phyloP scores from a whole-genome alignment of 2,329 filamentous ascomycete species.

The Curvularia sp. region DNA sequence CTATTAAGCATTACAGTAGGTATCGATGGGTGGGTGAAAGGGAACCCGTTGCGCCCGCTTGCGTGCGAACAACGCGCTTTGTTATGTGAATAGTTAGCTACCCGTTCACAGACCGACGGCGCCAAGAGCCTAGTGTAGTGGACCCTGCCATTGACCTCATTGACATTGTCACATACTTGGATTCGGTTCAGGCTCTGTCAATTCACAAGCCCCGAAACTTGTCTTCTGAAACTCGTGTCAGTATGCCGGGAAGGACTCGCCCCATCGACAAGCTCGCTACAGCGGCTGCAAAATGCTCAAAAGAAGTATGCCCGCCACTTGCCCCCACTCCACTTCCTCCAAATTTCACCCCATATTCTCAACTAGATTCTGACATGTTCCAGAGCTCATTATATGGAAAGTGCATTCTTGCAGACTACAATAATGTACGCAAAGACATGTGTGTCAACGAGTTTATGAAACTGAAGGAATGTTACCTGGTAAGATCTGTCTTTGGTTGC shows the following conservation, averaged over 20 bases:
- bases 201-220: neutral
- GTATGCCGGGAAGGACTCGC: slow-evolving; percentile 55
- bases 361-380: neutral
- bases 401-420: slow-evolving; percentile 90
- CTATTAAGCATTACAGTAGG: slow-evolving; percentile 37
- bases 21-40: slow-evolving; percentile 23
- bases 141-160: slow-evolving; percentile 22
- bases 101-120: slow-evolving; percentile 19
- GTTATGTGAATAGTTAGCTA: slow-evolving; percentile 36
- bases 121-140: slow-evolving; percentile 28
- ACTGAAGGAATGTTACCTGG: slow-evolving; percentile 86
- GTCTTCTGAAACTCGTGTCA: slow-evolving; percentile 1
- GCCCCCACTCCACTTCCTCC: slow-evolving; percentile 2
- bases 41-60: slow-evolving; percentile 15
- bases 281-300: slow-evolving; percentile 69
- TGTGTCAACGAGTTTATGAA: slow-evolving; percentile 84
- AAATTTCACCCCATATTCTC: neutral
- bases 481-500: slow-evolving; percentile 54
- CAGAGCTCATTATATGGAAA: slow-evolving; percentile 87
- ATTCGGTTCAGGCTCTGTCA: neutral
- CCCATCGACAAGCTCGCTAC: slow-evolving; percentile 74
- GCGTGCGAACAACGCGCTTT: slow-evolving; percentile 36
- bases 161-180: neutral
- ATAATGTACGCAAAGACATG: slow-evolving; percentile 88
- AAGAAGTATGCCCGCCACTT: slow-evolving; percentile 60